Conservation (phyloP, 2,329 filamentous ascomycete genomes). For the Fusarium tjaetaba region DNA sequence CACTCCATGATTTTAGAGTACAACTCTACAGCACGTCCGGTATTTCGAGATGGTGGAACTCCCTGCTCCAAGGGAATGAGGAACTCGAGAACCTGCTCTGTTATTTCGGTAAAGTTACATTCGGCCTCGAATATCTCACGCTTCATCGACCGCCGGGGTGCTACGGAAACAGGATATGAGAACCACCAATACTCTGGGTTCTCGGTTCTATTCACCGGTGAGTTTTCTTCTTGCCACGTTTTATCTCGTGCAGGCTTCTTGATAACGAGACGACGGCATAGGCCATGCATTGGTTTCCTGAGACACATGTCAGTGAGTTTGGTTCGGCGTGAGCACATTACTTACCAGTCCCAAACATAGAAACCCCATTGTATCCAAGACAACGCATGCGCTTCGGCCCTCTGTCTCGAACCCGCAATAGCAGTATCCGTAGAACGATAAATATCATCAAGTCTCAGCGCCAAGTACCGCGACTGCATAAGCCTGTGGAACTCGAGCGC, state of each 20-base stretch:
- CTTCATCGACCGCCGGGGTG: constrained; percentile 10
- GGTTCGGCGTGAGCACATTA: neutral
- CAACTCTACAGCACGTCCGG: neutral
- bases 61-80: constrained; percentile 17
- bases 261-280: constrained; percentile 13
- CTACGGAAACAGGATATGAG: constrained; percentile 13
- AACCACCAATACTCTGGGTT: constrained; percentile 30
- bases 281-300: constrained; percentile 31
- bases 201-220: constrained; percentile 5
- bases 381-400: constrained; percentile 21
- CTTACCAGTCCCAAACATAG: constrained; percentile 31
- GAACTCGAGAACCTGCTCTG: constrained; percentile 19
- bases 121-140: constrained; percentile 26
- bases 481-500: constrained; percentile 13
- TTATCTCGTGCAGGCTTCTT: constrained; percentile 1
- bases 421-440: constrained; percentile 17
- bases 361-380: constrained; percentile 35
- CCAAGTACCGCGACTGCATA: constrained; percentile 24
- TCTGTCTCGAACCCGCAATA: constrained; percentile 17
- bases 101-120: constrained; percentile 23
- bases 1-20: constrained; percentile 17
- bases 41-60: neutral
- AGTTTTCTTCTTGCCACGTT: constrained; percentile 15
- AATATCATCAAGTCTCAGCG: constrained; percentile 16
- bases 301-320: neutral